Evolutionary conservation across 2,329 filamentous ascomycete genomes (phyloP).

Genomic region (Penicillium sp.): DNA sequence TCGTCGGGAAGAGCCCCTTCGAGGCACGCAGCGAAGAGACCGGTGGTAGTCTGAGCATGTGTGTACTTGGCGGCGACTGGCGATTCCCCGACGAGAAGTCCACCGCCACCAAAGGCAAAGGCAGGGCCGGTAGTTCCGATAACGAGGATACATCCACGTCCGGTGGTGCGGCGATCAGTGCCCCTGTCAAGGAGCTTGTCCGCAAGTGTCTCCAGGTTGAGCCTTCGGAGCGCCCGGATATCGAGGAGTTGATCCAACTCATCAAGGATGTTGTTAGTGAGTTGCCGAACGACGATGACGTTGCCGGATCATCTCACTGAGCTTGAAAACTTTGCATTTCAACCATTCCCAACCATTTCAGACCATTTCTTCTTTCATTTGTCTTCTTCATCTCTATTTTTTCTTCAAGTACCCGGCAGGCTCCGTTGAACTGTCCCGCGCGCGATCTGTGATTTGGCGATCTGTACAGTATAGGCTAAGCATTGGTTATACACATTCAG

Average conservation of each 20-base stretch:
- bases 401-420: constrained; percentile 19
- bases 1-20: constrained; percentile 96
- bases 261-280: constrained; percentile 73
- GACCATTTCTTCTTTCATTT: constrained; percentile 2
- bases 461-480: constrained; percentile 30
- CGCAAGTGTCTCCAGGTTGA: constrained; percentile 85
- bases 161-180: constrained; percentile 68
- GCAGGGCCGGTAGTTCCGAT: constrained; percentile 45
- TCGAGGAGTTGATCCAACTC: constrained; percentile 78
- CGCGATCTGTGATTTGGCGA: constrained; percentile 17
- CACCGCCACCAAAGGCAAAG: constrained; percentile 63
- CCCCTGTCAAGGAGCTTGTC: constrained; percentile 84
- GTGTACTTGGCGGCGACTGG: constrained; percentile 93
- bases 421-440: constrained; percentile 13
- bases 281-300: constrained; percentile 65
- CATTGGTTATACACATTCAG: constrained; percentile 17
- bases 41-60: constrained; percentile 88
- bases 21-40: constrained; percentile 96
- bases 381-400: constrained; percentile 3
- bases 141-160: constrained; percentile 27
- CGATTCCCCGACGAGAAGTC: constrained; percentile 85
- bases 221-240: constrained; percentile 82
- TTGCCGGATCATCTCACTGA: constrained; percentile 30
- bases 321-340: too few relatives aligned
- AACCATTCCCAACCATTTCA: background rate